Base-by-base conservation (phyloP, 345 rosid species). In the Cardiospermum halicacabum region DNA sequence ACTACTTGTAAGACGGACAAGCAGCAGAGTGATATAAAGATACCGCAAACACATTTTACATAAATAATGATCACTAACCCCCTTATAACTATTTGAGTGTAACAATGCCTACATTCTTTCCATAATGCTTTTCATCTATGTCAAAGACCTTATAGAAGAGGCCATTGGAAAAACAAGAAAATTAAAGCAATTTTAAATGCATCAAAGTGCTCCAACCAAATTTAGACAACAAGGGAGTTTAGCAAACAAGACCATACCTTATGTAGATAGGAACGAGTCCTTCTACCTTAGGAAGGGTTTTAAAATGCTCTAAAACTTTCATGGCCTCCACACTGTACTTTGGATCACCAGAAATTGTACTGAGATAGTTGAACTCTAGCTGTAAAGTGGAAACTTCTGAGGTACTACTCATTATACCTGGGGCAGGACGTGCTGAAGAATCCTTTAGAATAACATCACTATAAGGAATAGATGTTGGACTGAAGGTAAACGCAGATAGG, bases 211-310 rank as follows among this genome's bases (percentile, higher is more conserved):
- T 16, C 7, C 19, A 45, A 45, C 9, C 39, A 2, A 34, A 34
- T 5, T 11, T 34, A 45, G 50, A 6, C 62, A 65, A 59, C 31
- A 31, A 50, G 18, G n/a, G 49, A 16, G 11, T 15, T 56, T 22
- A 26, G 34, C 31, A 61, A 16, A 25, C 49, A 58, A 66, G 62
- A 61, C 60, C 58, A 53, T 60, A 94, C 99, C 95, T 94, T 72
- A 94, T 89, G 74, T 87, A 94, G 58, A 94, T 91, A 56, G 97
- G 97, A 82, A 91, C 97, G 64, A 94, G 82, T 56, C 97, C 96
- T 69, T 94, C 89, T 15, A 81, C 83, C 80, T 93, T 94, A 4
- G 89, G 91, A 53, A 94, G 97, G 61, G 82, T 77, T 66, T 83
- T 87, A 59, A 94, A 67, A 80, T 94, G 99, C 64, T 81, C 91